phyloP scores from a whole-genome alignment of 192 early-diverging fungal genomes.

The Coemansia erecta region DNA sequence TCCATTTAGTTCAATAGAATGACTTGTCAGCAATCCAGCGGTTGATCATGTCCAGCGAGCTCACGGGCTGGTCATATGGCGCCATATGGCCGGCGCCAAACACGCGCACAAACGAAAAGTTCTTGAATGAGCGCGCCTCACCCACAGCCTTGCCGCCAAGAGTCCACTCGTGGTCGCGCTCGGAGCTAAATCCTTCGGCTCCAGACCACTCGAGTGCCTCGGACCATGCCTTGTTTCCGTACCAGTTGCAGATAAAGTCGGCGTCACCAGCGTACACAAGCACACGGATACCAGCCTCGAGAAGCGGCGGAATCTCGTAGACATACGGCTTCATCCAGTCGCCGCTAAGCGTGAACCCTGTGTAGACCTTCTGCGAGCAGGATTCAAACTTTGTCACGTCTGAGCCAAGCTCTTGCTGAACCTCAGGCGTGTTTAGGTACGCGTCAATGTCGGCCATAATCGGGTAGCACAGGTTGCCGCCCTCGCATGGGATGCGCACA shows the following conservation, averaged over 20 bases:
- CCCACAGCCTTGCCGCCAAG: constrained; percentile 62
- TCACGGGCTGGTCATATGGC: constrained; percentile 90
- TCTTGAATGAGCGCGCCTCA: constrained; percentile 66
- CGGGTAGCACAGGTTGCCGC: constrained; percentile 82
- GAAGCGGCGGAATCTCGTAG: constrained; percentile 62
- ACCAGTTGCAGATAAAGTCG: constrained; percentile 92
- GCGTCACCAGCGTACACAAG: constrained; percentile 92
- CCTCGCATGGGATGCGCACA: constrained; percentile 82
- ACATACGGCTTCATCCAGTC: constrained; percentile 90
- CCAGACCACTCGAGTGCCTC: constrained; percentile 83
- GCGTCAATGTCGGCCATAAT: constrained; percentile 76
- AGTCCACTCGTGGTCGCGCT: constrained; percentile 70
- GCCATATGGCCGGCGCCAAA: constrained; percentile 90
- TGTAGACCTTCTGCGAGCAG: constrained; percentile 84
- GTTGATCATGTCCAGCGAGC: constrained; percentile 84
- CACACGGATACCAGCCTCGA: constrained; percentile 78
- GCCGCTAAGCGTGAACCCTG: constrained; percentile 74
- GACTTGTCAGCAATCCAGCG: constrained; percentile 63
- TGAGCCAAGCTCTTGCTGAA: constrained; percentile 75
- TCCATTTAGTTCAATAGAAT: constrained; percentile 20
- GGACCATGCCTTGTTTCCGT: constrained; percentile 88
- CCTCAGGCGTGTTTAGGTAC: constrained; percentile 75
- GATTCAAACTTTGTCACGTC: constrained; percentile 67
- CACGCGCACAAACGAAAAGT: constrained; percentile 82
- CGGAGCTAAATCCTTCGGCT: constrained; percentile 63